phyloP scores from a whole-genome alignment of 257 asterid species.

The Cynanchum wilfordii region DNA sequence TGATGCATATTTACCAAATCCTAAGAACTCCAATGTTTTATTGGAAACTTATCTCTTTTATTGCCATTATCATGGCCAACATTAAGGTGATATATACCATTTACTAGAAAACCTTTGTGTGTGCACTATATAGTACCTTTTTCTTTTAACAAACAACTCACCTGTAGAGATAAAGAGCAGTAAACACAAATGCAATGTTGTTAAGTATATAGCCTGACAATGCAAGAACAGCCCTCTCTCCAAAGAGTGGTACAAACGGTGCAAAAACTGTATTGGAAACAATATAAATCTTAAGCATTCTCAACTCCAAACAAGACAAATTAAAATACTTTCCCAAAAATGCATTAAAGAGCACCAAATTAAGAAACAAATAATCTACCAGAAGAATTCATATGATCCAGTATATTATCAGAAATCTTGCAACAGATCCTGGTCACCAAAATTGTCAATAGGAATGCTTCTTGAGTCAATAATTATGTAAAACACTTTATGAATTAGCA shows the following conservation, averaged over 20 bases:
- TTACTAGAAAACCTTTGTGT: neutral
- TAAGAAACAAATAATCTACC: neutral
- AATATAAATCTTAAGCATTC: neutral
- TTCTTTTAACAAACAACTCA: constrained; percentile 20
- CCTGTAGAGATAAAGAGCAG: constrained; percentile 69
- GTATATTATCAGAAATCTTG: neutral
- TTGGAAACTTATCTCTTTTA: neutral
- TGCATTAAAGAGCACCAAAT: neutral
- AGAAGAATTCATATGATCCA: neutral
- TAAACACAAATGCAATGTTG: constrained; percentile 60
- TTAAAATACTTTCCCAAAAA: neutral
- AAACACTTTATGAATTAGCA: too few relatives aligned
- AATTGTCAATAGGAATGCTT: neutral
- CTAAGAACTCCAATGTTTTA: neutral
- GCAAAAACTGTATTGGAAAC: constrained; percentile 58
- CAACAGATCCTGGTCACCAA: too few relatives aligned
- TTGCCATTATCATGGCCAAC: neutral
- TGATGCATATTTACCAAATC: neutral
- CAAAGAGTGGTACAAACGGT: constrained; percentile 74
- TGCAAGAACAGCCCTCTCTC: constrained; percentile 81
- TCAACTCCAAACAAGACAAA: neutral
- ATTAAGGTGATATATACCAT: neutral
- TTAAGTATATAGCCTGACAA: constrained; percentile 77
- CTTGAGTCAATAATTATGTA: neutral
- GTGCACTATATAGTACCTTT: neutral